A percentile compares a stretch with the other conserved stretches of the same genome.
phyloP scores from a whole-genome alignment of 2,329 filamentous ascomycete genomes.

The Alternaria triticina region DNA sequence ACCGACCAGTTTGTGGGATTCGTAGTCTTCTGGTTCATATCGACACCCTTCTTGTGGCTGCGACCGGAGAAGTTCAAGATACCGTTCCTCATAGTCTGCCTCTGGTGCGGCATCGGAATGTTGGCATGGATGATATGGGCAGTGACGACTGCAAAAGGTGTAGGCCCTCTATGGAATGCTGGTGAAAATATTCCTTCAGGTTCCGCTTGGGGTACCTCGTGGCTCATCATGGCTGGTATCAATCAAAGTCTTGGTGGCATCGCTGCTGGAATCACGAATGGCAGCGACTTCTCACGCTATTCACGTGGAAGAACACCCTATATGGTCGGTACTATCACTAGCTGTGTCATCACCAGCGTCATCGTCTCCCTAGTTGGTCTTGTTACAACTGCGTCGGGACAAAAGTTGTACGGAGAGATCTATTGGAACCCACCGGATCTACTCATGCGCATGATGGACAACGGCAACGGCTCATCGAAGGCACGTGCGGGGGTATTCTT shows the following conservation, averaged over 20 bases:
- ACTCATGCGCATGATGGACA: constrained; percentile 55
- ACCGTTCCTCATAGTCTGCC: constrained; percentile 54
- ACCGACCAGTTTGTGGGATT: constrained; percentile 47
- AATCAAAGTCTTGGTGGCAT: constrained; percentile 53
- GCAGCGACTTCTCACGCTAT: constrained; percentile 56
- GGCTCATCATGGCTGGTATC: constrained; percentile 56
- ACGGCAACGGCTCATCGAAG: constrained; percentile 50
- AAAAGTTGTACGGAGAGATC: constrained; percentile 46
- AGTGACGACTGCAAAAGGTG: constrained; percentile 52
- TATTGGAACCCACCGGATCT: constrained; percentile 55
- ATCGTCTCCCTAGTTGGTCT: constrained; percentile 54
- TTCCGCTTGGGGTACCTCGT: constrained; percentile 50
- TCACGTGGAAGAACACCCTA: constrained; percentile 45
- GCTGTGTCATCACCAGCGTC: constrained; percentile 50
- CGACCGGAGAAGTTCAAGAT: constrained; percentile 58
- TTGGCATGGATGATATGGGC: constrained; percentile 57
- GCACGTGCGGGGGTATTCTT: constrained; percentile 47
- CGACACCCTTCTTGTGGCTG: constrained; percentile 57
- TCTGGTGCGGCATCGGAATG: constrained; percentile 56
- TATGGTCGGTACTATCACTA: constrained; percentile 49
- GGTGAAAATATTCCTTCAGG: constrained; percentile 46
- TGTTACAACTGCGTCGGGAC: constrained; percentile 49
- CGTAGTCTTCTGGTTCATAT: constrained; percentile 44
- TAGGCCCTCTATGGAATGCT: constrained; percentile 52
- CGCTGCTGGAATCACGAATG: constrained; percentile 52